These are phyloP conservation scores for Glycine soja DNA, from an alignment of 306 rosid species.

Conservation along the genomic window DNA sequence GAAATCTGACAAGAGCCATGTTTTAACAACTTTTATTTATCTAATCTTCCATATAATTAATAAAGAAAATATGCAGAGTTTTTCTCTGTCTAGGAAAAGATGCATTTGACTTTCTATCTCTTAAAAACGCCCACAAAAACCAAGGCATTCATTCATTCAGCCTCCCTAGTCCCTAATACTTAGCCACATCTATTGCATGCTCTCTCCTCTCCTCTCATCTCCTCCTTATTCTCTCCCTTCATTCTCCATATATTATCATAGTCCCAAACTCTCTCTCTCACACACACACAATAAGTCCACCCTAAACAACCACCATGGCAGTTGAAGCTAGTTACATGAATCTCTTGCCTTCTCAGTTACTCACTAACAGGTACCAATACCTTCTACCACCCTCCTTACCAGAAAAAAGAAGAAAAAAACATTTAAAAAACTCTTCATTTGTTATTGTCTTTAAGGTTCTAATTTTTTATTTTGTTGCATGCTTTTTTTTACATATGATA, in stretches of 20 bases:
- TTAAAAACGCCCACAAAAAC: slow-evolving; percentile 39
- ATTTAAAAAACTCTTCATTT: neutral
- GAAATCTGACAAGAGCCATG: slow-evolving; percentile 61
- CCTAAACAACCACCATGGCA: slow-evolving; percentile 65
- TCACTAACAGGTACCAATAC: slow-evolving; percentile 53
- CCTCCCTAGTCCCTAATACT: slow-evolving; percentile 31
- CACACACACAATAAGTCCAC: neutral
- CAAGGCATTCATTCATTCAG: slow-evolving; percentile 46
- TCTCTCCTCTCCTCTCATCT: slow-evolving; percentile 50
- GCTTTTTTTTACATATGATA: neutral
- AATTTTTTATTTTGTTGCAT: neutral
- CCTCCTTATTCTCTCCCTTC: slow-evolving; percentile 34
- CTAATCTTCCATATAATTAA: neutral
- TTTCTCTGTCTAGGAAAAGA: slow-evolving; percentile 50
- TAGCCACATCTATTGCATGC: slow-evolving; percentile 66
- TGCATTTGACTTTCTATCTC: slow-evolving; percentile 64
- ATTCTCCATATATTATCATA: neutral
- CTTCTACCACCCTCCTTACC: neutral
- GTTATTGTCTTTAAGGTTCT: neutral
- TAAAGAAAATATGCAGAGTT: neutral
- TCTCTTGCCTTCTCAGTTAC: slow-evolving; percentile 66
- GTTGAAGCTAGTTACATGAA: slow-evolving; percentile 76
- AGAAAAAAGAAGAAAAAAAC: neutral
- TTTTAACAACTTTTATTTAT: neutral
- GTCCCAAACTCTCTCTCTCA: neutral